Percentiles rank a stretch among this genome's conserved stretches.
These are phyloP conservation scores for Penicillium sclerotiorum DNA, from an alignment of 2,329 filamentous ascomycete species.

Conservation along the genomic window DNA sequence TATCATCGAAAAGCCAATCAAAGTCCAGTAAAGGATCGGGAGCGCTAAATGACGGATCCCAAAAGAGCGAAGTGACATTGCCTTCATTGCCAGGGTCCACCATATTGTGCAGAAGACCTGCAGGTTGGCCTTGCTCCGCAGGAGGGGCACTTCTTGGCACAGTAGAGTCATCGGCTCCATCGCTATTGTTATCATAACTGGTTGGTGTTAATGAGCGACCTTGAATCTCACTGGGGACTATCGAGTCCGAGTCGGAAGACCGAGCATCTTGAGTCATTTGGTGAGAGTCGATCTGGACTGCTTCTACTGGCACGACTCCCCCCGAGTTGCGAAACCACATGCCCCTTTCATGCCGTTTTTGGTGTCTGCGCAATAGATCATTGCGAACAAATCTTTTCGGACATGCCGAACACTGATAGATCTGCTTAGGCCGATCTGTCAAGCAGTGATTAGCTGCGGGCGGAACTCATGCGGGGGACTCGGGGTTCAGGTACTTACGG, in stretches of 20 bases:
- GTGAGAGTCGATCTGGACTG: not conserved
- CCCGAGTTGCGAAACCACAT: constrained; percentile 32
- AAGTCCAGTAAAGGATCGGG: constrained; percentile 24
- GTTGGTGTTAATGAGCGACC: not conserved
- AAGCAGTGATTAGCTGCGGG: not conserved
- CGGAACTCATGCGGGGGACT: not conserved
- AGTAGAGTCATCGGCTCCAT: not conserved
- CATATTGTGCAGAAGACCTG: constrained; percentile 4
- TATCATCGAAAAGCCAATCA: constrained; percentile 29
- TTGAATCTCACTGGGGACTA: not conserved
- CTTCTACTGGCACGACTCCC: constrained; percentile 7
- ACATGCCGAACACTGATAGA: constrained; percentile 22
- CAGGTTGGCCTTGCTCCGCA: not conserved
- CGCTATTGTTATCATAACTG: not conserved
- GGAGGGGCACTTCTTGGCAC: not conserved
- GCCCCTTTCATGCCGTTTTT: constrained; percentile 30
- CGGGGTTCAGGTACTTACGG: too few species aligned
- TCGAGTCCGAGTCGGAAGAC: not conserved
- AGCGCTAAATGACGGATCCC: constrained; percentile 22
- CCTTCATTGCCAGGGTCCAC: constrained; percentile 9
- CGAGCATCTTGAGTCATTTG: not conserved
- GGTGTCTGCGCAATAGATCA: constrained; percentile 29
- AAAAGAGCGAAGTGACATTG: constrained; percentile 22
- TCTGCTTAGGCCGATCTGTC: constrained; percentile 17
- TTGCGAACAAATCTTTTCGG: constrained; percentile 26